Evolutionary conservation across 495 filamentous ascomycete genomes (phyloP), one percentile per base, ranked within the genome.

Genomic region (Daldinia vernicosa): DNA sequence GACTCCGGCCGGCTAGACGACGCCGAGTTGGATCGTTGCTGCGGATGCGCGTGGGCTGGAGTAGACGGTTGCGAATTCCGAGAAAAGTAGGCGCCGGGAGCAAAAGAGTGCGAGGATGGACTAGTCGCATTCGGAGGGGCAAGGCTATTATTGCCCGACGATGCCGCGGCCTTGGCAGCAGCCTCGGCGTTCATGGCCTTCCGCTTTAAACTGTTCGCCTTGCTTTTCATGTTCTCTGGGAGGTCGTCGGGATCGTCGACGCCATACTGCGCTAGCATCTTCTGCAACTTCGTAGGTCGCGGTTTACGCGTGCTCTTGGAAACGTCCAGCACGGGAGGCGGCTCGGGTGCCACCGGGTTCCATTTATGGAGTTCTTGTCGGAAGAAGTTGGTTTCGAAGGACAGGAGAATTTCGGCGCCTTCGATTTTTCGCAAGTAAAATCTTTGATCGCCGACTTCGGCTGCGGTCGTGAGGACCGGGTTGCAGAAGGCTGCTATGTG

Each of bases 341-440:
- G 84, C 33, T 93, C 86, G 0, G 93, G 92, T 5, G 95, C 95
- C 52, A 99, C 93, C 6, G 94, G 96, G 26, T 89, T 90, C 95
- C 93, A 98, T 74, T 92, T 97, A 80, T 99, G 96, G 50, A 99
- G 87, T 77, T 98, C 94, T 69, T 96, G 93, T 24, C 93, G 89
- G 84, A 99, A 96, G 80, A 97, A 97, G 76, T 99, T 99, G 7
- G 94, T 98, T 80, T 99, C 95, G 60, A 90, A 90, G 2, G 94
- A 87, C 9, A 99, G 80, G 7, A 99, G 86, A 53, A 99, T 94
- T 77, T 99, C 95, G 12, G 95, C 96, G 8, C 95, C 95, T 81
- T 99, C 96, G 45, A 99, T 95, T 82, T 99, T 99, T 52, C 95
- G 92, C 32, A 99, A 86, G 70, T 97, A 98, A 81, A 99, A 99